Evolutionary conservation across 2,329 filamentous ascomycete genomes (phyloP), one percentile per base, ranked within the genome.

Genomic region (Exophiala sp.): DNA sequence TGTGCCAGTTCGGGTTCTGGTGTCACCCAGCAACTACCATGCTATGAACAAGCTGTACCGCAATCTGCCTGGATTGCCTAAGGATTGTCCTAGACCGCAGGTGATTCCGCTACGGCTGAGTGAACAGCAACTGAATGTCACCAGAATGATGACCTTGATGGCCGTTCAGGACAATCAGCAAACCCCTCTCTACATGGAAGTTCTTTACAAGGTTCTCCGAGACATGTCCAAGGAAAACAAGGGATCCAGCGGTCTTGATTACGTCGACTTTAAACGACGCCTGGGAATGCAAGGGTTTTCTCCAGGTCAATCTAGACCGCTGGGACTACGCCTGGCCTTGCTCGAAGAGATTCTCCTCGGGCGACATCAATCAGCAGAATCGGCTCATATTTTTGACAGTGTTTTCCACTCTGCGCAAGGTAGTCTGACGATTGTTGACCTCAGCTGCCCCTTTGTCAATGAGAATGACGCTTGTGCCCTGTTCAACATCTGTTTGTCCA

Each of bases 371-470:
- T 10, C 41, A 43, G 18, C 50, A 42, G 23, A 57, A 48, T 13
- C 19, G 4, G n/a, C 39, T 10, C 50, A 10, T 10, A 42, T 16
- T 34, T 22, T 56, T 14, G 55, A 35, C 18, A 27, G 57, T 8
- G 44, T 56, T 22, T 53, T 55, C 27, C 62, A 58, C 32, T 64
- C 68, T 2, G 46, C 70, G 43, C 66, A 74, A 0, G 79, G 79
- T 1, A 68, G 70, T 9, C 66, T 86, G 0, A 85, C 79, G 0
- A 83, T 87, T 42, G 69, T 89, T 4, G 86, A 93, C 59, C 69
- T 93, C 0, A 86, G 80, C 0, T 87, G 85, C 62, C 82, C 85
- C 0, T 88, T 83, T 57, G 71, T 89, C 3, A 82, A 82, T 0
- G 65, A 79, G 0, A 77, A 81, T 19, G 80, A 77, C 30, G 85